These are phyloP conservation scores for Yamagishiella unicocca DNA, from an alignment of 139 green algal genomes.

Conservation along the genomic window DNA sequence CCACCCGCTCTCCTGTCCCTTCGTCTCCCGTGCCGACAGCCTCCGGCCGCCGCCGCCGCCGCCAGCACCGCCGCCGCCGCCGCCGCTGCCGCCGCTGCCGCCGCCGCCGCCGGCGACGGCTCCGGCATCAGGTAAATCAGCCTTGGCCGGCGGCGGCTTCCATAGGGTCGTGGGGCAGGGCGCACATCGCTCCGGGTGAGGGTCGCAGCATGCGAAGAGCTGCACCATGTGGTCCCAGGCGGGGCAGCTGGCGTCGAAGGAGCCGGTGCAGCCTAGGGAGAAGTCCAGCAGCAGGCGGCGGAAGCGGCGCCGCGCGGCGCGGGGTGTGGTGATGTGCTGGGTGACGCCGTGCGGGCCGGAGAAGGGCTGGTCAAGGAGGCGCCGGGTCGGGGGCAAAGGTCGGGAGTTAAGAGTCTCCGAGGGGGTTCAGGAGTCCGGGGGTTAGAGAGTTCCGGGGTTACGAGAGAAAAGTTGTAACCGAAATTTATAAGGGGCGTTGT, in stretches of 20 bases:
- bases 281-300: conserved; percentile 24
- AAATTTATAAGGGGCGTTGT: too few relatives aligned
- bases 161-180: conserved; percentile 57
- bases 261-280: conserved; percentile 31
- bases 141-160: not conserved
- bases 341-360: conserved; percentile 8
- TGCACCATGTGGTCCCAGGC: conserved; percentile 72
- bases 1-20: not conserved
- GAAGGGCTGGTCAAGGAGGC: conserved; percentile 10
- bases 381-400: not conserved
- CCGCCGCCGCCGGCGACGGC: not conserved
- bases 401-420: too few relatives aligned
- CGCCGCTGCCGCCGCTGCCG: not conserved
- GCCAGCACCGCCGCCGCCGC: not conserved
- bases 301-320: not conserved
- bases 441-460: too few relatives aligned
- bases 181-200: conserved; percentile 18
- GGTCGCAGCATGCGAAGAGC: conserved; percentile 66
- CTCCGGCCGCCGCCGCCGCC: too few relatives aligned
- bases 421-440: too few relatives aligned
- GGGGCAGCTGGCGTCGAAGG: conserved; percentile 59
- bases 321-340: not conserved
- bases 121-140: too few relatives aligned
- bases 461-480: too few relatives aligned
- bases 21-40: too few relatives aligned